Conservation (phyloP, 139 green algal genomes). For the Chlamydomonas sp. region DNA sequence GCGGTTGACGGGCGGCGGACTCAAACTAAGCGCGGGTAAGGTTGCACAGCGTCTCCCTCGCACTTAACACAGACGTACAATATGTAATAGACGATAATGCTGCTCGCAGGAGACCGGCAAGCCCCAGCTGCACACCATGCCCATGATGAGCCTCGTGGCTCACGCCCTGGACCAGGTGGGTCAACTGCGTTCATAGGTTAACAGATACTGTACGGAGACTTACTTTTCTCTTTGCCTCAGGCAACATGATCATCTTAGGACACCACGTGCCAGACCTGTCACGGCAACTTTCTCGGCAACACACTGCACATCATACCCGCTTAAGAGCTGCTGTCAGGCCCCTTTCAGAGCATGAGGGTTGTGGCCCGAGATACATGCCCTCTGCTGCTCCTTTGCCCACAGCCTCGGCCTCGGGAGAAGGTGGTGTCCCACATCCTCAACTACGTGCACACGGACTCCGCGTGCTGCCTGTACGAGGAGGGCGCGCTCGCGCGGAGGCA, state of each 20-base stretch:
- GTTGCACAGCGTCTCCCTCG: neutral
- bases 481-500: constrained; percentile 34
- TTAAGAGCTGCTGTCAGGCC: neutral
- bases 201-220: neutral
- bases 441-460: constrained; percentile 89
- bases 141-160: constrained; percentile 90
- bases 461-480: constrained; percentile 71
- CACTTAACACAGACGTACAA: no score
- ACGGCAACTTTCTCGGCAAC: neutral
- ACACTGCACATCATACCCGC: neutral
- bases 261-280: neutral
- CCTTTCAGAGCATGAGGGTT: no score
- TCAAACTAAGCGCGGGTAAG: neutral
- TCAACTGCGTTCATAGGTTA: neutral
- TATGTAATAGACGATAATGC: no score
- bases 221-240: neutral
- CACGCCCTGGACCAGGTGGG: constrained; percentile 89
- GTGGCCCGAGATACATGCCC: neutral
- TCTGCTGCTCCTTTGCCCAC: neutral
- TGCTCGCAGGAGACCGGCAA: constrained; percentile 45
- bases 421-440: constrained; percentile 85
- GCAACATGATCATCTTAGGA: neutral
- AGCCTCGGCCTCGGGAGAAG: constrained; percentile 71
- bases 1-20: neutral
- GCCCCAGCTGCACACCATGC: constrained; percentile 89